Conservation (phyloP, 306 rosid genomes). For the Abrus pulchellus region DNA sequence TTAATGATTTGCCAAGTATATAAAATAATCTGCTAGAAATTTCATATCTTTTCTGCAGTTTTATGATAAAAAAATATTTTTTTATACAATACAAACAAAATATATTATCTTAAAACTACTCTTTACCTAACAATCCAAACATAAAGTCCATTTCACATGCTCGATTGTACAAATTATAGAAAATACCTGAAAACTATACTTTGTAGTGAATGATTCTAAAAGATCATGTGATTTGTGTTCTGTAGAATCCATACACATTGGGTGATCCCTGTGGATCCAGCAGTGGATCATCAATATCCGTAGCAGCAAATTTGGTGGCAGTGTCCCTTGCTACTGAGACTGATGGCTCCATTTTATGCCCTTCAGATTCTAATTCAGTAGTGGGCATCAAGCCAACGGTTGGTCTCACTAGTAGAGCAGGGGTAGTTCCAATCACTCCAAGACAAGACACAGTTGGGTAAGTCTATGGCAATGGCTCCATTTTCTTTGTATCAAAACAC, state of each 20-base stretch:
- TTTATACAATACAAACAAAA: no score
- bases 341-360: conserved; percentile 70
- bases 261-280: conserved; percentile 68
- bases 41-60: no score
- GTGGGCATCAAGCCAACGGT: conserved; percentile 76
- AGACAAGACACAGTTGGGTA: conserved; percentile 80
- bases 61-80: no score
- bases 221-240: not conserved
- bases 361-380: conserved; percentile 55
- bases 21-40: not conserved
- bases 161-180: not conserved
- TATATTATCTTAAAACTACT: no score
- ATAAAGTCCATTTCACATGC: no score
- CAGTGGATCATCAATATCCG: conserved; percentile 73
- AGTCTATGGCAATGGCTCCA: not conserved
- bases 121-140: no score
- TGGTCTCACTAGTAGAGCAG: conserved; percentile 82
- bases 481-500: not conserved
- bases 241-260: conserved; percentile 63
- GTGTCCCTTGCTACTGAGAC: conserved; percentile 70
- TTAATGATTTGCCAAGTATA: not conserved
- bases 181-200: not conserved
- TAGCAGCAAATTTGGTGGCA: conserved; percentile 70
- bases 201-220: not conserved
- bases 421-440: conserved; percentile 69